Percentiles rank a stretch among this genome's conserved stretches.
Conservation (phyloP, 139 green algal genomes). For the Coccomyxa sp. region DNA sequence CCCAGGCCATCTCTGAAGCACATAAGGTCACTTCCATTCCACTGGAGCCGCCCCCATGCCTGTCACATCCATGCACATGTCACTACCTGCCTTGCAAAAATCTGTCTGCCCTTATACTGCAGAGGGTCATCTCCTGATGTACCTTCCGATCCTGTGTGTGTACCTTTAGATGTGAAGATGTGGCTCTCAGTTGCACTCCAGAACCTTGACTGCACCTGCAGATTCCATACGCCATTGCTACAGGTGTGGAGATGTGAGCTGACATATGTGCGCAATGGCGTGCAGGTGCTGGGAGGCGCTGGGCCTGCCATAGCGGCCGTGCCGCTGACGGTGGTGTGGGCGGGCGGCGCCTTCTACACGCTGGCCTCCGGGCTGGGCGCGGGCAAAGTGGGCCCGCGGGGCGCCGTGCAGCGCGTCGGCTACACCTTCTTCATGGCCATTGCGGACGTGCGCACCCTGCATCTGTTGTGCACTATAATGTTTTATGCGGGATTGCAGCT, state of each 20-base stretch:
- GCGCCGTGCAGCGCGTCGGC: slow-evolving; percentile 44
- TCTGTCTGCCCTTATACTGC: too few relatives aligned
- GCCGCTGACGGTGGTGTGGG: slow-evolving; percentile 71
- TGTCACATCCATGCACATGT: neutral
- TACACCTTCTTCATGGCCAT: slow-evolving; percentile 58
- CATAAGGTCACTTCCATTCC: too few relatives aligned
- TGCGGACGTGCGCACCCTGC: slow-evolving; percentile 14
- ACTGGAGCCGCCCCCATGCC: neutral
- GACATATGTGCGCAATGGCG: too few relatives aligned
- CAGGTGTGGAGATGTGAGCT: too few relatives aligned
- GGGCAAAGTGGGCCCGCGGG: slow-evolving; percentile 33
- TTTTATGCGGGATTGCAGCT: too few relatives aligned
- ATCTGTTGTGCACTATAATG: too few relatives aligned
- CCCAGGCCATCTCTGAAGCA: slow-evolving; percentile 52
- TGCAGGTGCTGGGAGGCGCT: slow-evolving; percentile 65
- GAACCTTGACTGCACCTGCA: too few relatives aligned
- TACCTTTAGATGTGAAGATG: too few relatives aligned
- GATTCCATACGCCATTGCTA: too few relatives aligned
- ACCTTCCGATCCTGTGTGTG: too few relatives aligned
- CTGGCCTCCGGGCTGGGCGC: slow-evolving; percentile 47
- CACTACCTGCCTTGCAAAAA: neutral
- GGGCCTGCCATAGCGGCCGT: slow-evolving; percentile 69
- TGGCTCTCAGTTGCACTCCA: too few relatives aligned
- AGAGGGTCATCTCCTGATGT: too few relatives aligned
- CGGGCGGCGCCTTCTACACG: slow-evolving; percentile 51